Base-by-base conservation (phyloP, 1,284 basidiomycete species). In the Mrakiaceae sp. region DNA sequence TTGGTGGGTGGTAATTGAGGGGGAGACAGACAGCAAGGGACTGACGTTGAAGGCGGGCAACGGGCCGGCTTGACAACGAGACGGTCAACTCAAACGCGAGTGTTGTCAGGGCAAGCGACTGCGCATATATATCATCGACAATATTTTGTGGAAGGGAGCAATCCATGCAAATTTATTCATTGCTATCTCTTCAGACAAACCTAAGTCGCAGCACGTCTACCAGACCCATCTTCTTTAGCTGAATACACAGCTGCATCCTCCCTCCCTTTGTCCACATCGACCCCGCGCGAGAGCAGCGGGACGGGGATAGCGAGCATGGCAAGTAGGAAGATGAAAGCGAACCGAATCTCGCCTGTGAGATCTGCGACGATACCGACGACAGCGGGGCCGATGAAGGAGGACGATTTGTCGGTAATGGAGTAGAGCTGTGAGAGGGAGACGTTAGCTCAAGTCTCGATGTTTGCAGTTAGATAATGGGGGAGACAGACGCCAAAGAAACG, bases 341-440 rank as follows among this genome's bases (percentile, higher is more conserved):
- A 87, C 16, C 91, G 86, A 65, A 95, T 92, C 74, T 94, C 89
- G 2, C 90, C 90, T 0, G 89, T 92, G 56, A 79, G 74, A 72
- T 94, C 90, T 0, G 90, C 84, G 58, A 96, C 88, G 52, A 91
- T 70, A 0, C 90, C 91, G 1, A 96, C 90, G 39, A 89, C 78
- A 3, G 71, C 58, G 4, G 65, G 90, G 10, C 67, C 69, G 47
- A 68, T 62, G 52, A 68, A 66, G 5, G 63, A 64, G 9, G 63
- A 61, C 9, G 60, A 56, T 58, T 90, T 91, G 77, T 90, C 88
- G 0, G 90, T 94, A 69, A 95, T 90, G 5, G 87, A 87, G 75
- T 87, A 95, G 40, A 94, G 76, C 0, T 64, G 87, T 0, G 85
- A 84, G 0, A 80, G 81, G 0, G 88, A 90, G 5, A 91, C 79